Evolutionary conservation across 495 filamentous ascomycete species (phyloP), one percentile per base, ranked within the genome.

Genomic region (Aspergillus funiculosus): DNA sequence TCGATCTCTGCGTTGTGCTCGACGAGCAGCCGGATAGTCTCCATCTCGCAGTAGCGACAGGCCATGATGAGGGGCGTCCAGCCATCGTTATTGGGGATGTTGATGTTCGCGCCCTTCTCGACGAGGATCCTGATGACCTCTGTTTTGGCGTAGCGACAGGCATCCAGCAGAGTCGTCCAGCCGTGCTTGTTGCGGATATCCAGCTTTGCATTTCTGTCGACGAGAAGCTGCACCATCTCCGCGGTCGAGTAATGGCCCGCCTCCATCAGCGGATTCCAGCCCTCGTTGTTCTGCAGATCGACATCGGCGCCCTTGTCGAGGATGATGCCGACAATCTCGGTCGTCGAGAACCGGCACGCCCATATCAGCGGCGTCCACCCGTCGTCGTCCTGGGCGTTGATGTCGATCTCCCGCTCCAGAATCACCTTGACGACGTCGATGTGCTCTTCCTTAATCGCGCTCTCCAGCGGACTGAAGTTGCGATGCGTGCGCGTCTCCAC

Each of bases 261-360:
- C 0, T 21, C n/a, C 9, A 39, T 48, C 17, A 52, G 20, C 11
- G 50, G 28, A 0, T 43, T 47, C 1, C 10, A 6, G 3, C 28
- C 37, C 5, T 11, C 27, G 10, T 19, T 11, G 24, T 11, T 36
- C 1, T 30, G 11, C 2, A 46, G 2, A 13, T 55, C 24, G 4
- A 38, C 5, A 25, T 52, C 15, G 0, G 47, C 52, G 4, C 52
- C 52, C 10, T 32, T 7, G 1, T 48, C 37, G 7, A 55, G 17
- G 10, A 55, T 47, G 0, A 38, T 22, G 20, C 11, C 14, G 1
- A 35, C 48, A 20, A 43, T 13, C 4, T 4, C 36, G 24, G 39
- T 26, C 26, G 8, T 1, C 8, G 8, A 9, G 1, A 1, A 9
- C 8, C n/a, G 3, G n/a, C 8, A 9, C n/a, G 26, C 26, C 8